These are phyloP conservation scores for Castanopsis chinensis DNA, from an alignment of 306 rosid genomes.

Conservation along the genomic window DNA sequence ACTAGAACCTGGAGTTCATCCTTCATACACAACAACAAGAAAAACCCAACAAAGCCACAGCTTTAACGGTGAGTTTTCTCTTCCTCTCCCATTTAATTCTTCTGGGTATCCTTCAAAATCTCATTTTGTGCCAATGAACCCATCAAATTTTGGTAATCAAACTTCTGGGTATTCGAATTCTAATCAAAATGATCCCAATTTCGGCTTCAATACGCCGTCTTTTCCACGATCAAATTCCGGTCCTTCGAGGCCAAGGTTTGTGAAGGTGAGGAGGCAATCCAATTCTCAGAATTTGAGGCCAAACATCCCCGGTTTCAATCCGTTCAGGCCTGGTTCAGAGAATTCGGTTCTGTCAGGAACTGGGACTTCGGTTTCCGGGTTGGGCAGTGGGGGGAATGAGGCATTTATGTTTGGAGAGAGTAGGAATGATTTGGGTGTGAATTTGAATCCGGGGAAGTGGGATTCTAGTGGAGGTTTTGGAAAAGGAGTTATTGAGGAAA, in stretches of 20 bases:
- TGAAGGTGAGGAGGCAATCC: constrained; percentile 55
- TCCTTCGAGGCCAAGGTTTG: constrained; percentile 56
- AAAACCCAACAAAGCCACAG: background rate
- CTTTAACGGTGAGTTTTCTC: constrained; percentile 32
- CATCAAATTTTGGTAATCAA: constrained; percentile 38
- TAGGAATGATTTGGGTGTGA: constrained; percentile 13
- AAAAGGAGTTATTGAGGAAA: constrained; percentile 40
- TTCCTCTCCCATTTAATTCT: constrained; percentile 9
- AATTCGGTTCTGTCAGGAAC: constrained; percentile 5
- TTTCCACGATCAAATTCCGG: constrained; percentile 45
- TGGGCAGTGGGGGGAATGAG: constrained; percentile 27
- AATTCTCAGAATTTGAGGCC: constrained; percentile 44
- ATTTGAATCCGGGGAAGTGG: constrained; percentile 6
- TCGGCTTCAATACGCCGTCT: constrained; percentile 46
- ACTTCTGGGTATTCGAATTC: constrained; percentile 45
- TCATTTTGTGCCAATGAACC: constrained; percentile 48
- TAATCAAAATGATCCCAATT: constrained; percentile 16
- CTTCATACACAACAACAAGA: constrained; percentile 9
- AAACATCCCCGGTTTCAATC: constrained; percentile 43
- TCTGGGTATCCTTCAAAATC: constrained; percentile 21
- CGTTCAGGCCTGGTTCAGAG: constrained; percentile 35
- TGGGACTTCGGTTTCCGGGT: constrained; percentile 26
- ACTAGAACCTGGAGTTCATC: constrained; percentile 35
- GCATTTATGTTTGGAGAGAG: constrained; percentile 37
- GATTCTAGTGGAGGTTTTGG: constrained; percentile 12